Percentiles rank a stretch among this genome's conserved stretches.
Evolutionary conservation across 2,329 filamentous ascomycete species (phyloP).

Genomic region (Trichoderma pleuroti): DNA sequence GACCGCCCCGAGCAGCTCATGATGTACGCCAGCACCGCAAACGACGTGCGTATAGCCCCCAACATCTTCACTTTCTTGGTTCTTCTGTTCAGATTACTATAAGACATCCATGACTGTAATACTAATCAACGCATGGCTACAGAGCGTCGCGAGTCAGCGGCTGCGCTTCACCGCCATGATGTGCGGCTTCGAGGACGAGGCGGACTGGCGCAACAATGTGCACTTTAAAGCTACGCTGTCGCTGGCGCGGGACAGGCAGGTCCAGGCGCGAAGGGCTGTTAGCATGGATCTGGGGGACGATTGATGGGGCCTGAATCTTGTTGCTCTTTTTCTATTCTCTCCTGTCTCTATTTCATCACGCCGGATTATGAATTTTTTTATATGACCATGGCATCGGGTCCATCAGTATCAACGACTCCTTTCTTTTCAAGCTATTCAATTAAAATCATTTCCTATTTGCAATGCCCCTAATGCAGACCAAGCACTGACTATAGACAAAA

Average conservation of each 20-base stretch:
- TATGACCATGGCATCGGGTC: not conserved
- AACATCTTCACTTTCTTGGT: not conserved
- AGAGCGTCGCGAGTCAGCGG: conserved; percentile 56
- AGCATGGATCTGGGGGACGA: not conserved
- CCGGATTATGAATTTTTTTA: not conserved
- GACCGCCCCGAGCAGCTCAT: conserved; percentile 57
- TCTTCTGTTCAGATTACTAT: not conserved
- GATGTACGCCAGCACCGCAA: conserved; percentile 54
- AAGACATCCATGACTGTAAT: not conserved
- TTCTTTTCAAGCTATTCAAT: not conserved
- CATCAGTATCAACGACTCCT: not conserved
- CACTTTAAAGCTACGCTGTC: conserved; percentile 15
- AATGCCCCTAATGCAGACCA: not conserved
- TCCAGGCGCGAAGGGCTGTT: not conserved
- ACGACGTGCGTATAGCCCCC: conserved; percentile 45
- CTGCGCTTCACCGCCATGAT: conserved; percentile 55
- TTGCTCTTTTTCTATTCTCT: not conserved
- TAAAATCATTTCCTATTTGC: not conserved
- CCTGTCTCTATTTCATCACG: not conserved
- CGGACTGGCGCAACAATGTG: conserved; percentile 15
- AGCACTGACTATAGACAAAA: not conserved
- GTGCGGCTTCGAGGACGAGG: conserved; percentile 45
- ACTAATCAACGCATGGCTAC: not conserved
- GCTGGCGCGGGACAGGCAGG: not conserved
- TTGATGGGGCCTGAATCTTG: not conserved